These are phyloP conservation scores for Magnusiomyces suaveolens DNA, from an alignment of 1,139 yeast genomes.

Conservation along the genomic window DNA sequence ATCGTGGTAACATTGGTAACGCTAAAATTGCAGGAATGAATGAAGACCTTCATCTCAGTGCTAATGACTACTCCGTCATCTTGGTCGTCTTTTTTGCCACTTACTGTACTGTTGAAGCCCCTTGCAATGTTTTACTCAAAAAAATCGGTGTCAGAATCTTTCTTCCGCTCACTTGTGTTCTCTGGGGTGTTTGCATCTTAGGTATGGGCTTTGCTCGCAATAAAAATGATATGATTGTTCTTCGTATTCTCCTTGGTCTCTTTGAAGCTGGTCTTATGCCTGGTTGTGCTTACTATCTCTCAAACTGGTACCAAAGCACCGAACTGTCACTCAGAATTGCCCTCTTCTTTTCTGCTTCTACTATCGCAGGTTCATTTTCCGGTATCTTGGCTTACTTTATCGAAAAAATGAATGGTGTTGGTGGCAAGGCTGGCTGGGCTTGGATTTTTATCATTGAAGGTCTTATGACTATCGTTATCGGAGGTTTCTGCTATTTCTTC, in stretches of 20 bases:
- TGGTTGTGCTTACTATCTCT: constrained; percentile 21
- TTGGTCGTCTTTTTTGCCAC: constrained; percentile 17
- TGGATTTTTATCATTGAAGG: constrained; percentile 75
- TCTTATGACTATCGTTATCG: constrained; percentile 49
- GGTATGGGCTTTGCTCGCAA: constrained; percentile 9
- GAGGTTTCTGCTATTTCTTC: constrained; percentile 41
- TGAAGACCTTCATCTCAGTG: constrained; percentile 34
- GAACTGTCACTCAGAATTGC: constrained; percentile 18
- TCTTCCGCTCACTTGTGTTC: constrained; percentile 8
- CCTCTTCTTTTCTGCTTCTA: constrained; percentile 14
- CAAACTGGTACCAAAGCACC: constrained; percentile 17
- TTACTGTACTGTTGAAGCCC: constrained; percentile 23
- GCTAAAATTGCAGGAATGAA: constrained; percentile 51
- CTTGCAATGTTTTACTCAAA: constrained; percentile 17
- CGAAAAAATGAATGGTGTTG: constrained; percentile 40
- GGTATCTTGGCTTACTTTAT: constrained; percentile 49
- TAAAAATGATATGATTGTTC: constrained; percentile 5
- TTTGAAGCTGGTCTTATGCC: constrained; percentile 57
- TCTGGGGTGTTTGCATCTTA: constrained; percentile 10
- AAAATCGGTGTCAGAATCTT: constrained; percentile 11
- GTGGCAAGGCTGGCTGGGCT: constrained; percentile 61
- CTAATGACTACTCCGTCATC: constrained; percentile 11
- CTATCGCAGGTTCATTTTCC: constrained; percentile 20
- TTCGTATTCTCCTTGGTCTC: constrained; percentile 39
- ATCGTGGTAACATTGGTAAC: constrained; percentile 50